Evolutionary conservation across 179 eudicot genomes (phyloP), one percentile per base, ranked within the genome.

Genomic region (Amaranthus tricolor): DNA sequence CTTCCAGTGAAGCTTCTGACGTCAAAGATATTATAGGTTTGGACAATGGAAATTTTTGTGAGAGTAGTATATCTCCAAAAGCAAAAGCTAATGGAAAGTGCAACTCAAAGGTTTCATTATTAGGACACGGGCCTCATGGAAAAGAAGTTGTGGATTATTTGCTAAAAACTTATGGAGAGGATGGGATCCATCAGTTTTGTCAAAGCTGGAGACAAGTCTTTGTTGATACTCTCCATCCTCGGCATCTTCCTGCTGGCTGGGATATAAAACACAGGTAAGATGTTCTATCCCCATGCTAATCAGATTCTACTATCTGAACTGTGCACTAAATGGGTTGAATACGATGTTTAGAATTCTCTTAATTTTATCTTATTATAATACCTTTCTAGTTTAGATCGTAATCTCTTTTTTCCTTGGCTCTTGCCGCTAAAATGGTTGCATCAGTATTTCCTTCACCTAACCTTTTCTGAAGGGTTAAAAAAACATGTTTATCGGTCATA

Each of bases 101-200:
- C 54, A 83, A 74, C 62, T 86, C 92, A 72, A 95, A 93, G 83
- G 75, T 86, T 47, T 95, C 97, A 20, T 73, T 95, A 76, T 81
- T 95, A 77, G 99, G 99, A 66, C 99, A 95, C 78, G 99, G 99
- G 43, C 97, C 97, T 21, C 99, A 95, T 62, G 97, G 99, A 53
- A 87, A 89, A 71, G 90, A 87, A 82, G 92, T 95, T 61, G 97
- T 95, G 24, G 86, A 86, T 44, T 71, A 85, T 83, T 81, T 95
- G 75, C 82, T 93, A 20, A 78, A 79, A 74, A 83, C 84, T 69
- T 66, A 86, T 76, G 97, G 99, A 64, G 99, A 95, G 51, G 89
- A 90, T 12, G 99, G 99, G 56, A 84, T 95, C 80, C 85, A 85
- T 58, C 81, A 87, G 43, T 93, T 95, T 87, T 95, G 99, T 77